Conservation (phyloP, 768 basidiomycete species). For the Tephrocybe sp. region DNA sequence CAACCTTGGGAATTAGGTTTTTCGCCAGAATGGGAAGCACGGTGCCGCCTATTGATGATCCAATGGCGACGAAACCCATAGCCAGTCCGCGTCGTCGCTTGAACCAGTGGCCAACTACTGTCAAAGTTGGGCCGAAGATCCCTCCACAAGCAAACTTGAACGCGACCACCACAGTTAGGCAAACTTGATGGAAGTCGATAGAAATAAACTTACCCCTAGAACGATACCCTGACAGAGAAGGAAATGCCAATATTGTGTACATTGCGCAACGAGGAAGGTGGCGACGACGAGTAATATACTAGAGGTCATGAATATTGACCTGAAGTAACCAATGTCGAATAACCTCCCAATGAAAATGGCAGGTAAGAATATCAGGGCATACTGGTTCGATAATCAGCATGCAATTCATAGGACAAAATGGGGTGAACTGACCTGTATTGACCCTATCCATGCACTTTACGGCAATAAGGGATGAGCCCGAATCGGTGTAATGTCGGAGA, state of each 20-base stretch:
- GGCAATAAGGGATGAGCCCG: neutral
- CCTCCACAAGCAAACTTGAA: constrained; percentile 47
- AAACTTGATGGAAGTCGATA: neutral
- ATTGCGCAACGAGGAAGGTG: constrained; percentile 67
- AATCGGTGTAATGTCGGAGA: neutral
- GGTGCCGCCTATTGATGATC: constrained; percentile 68
- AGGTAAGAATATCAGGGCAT: constrained; percentile 59
- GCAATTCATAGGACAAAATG: neutral
- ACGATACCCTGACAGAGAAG: constrained; percentile 71
- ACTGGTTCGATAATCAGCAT: constrained; percentile 34
- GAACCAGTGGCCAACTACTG: constrained; percentile 74
- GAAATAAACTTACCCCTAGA: constrained; percentile 49
- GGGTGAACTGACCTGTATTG: constrained; percentile 49
- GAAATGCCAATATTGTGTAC: constrained; percentile 75
- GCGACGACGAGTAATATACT: constrained; percentile 49
- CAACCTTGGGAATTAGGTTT: constrained; percentile 48
- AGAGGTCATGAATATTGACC: constrained; percentile 42
- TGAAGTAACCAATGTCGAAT: constrained; percentile 73
- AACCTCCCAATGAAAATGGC: constrained; percentile 65
- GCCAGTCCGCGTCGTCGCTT: constrained; percentile 48
- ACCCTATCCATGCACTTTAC: constrained; percentile 78
- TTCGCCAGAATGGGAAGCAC: constrained; percentile 62
- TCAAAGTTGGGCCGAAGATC: constrained; percentile 59
- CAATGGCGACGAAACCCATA: constrained; percentile 61
- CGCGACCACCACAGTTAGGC: constrained; percentile 16